Evolutionary conservation across 2,329 filamentous ascomycete genomes (phyloP).

Genomic region (Tolypocladium album): DNA sequence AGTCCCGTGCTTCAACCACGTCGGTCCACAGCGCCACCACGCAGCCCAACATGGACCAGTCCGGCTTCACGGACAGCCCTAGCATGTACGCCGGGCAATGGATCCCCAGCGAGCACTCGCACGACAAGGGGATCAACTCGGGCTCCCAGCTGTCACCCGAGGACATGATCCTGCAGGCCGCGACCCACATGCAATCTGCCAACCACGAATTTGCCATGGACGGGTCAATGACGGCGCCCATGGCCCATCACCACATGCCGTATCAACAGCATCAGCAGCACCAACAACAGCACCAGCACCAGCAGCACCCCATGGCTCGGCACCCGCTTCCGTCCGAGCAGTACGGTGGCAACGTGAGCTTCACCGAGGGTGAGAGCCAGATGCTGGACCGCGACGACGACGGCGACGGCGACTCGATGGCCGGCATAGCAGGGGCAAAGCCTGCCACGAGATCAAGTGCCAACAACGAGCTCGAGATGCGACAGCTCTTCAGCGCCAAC

Average conservation of each 20-base stretch:
- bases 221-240: slow-evolving; percentile 30
- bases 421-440: slow-evolving; percentile 36
- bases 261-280: slow-evolving; percentile 23
- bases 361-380: slow-evolving; percentile 47
- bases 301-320: slow-evolving; percentile 28
- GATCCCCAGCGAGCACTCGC: slow-evolving; percentile 32
- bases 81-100: slow-evolving; percentile 39
- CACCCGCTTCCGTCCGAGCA: slow-evolving; percentile 45
- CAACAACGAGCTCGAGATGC: slow-evolving; percentile 73
- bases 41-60: slow-evolving; percentile 40
- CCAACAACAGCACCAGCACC: slow-evolving; percentile 15
- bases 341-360: slow-evolving; percentile 40
- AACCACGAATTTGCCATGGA: slow-evolving; percentile 41
- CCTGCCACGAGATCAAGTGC: slow-evolving; percentile 56
- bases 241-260: slow-evolving; percentile 27
- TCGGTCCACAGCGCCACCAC: slow-evolving; percentile 44
- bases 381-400: slow-evolving; percentile 50
- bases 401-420: slow-evolving; percentile 44
- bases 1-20: slow-evolving; percentile 45
- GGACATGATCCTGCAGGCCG: slow-evolving; percentile 48
- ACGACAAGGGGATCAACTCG: slow-evolving; percentile 31
- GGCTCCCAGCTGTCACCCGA: slow-evolving; percentile 42
- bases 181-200: slow-evolving; percentile 42
- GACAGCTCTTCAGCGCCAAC: slow-evolving; percentile 62
- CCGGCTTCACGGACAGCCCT: slow-evolving; percentile 28